Base-by-base conservation (phyloP, 495 filamentous ascomycete genomes). In the Cercophora newfieldiana region DNA sequence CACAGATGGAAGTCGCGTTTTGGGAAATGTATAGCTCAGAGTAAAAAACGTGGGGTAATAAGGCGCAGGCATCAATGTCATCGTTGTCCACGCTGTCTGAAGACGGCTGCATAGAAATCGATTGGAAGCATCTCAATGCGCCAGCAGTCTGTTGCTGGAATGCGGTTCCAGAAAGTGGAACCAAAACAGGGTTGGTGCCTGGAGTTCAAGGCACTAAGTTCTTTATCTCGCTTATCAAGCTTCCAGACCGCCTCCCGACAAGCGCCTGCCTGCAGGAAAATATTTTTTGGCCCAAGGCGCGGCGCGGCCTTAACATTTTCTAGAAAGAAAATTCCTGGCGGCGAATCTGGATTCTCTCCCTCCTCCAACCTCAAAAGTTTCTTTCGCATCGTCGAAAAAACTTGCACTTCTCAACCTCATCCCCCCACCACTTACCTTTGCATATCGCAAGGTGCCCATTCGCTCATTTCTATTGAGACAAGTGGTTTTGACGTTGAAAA, bases 1-100 rank as follows among this genome's bases (percentile, higher is more conserved):
- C 54, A n/a, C n/a, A 96, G 86, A 88, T 97, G 85, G 93, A 96
- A 77, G 89, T 88, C 69, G 89, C 85, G 1, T 96, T 97, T 77
- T 96, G 93, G 93, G 87, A 93, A 59, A 95, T 96, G 91, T 81
- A 68, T 56, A 58, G 53, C 25, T 69, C 61, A n/a, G 44, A 37
- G 12, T 67, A 25, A 33, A 33, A 30, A 63, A 18, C 37, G 4
- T 1, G 12, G 25, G 6, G 47, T 24, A 18, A 31, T 22, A 33
- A 54, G 21, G 14, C 14, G 21, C 25, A 3, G 7, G 55, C 26
- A 28, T 58, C 26, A 29, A 31, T 44, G 37, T 16, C 2, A 2
- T 44, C 37, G 18, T 44, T 44, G 37, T 44, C 2, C 37, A 14
- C 4, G 10, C 37, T 44, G 37, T 4, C 10, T 44, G 37, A 14